Conservation (phyloP, 345 rosid genomes). For the Acer saccharum region DNA sequence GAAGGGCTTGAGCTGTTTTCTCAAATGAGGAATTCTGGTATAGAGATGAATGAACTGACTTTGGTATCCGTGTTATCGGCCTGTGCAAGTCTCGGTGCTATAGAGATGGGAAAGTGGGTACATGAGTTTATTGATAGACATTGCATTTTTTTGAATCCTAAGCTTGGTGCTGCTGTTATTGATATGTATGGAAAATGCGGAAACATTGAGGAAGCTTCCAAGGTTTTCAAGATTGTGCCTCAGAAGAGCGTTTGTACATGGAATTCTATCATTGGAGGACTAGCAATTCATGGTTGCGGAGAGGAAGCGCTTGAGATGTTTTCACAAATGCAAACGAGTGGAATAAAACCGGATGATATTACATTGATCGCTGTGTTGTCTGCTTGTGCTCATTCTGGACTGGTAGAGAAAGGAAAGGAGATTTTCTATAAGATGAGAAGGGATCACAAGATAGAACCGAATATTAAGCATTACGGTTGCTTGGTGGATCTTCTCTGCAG, state of each 20-base stretch:
- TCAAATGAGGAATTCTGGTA: slow-evolving; percentile 25
- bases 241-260: slow-evolving; percentile 22
- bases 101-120: slow-evolving; percentile 28
- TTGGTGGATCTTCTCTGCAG: slow-evolving; percentile 52
- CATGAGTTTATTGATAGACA: slow-evolving; percentile 14
- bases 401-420: slow-evolving; percentile 30
- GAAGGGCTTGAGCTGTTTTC: slow-evolving; percentile 23
- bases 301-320: slow-evolving; percentile 27
- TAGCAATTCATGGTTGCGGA: slow-evolving; percentile 33
- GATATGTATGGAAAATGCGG: slow-evolving; percentile 40
- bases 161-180: slow-evolving; percentile 29
- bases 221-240: slow-evolving; percentile 20
- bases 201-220: slow-evolving; percentile 20
- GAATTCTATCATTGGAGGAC: slow-evolving; percentile 32
- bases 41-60: slow-evolving; percentile 31
- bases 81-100: slow-evolving; percentile 27
- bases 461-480: slow-evolving; percentile 50
- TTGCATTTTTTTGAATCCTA: slow-evolving; percentile 17
- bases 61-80: slow-evolving; percentile 28
- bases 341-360: slow-evolving; percentile 27
- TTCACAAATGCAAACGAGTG: slow-evolving; percentile 21
- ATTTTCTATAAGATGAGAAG: slow-evolving; percentile 21
- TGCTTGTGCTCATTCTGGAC: slow-evolving; percentile 29
- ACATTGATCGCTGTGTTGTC: slow-evolving; percentile 28
- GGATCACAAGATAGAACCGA: slow-evolving; percentile 29